Conservation (phyloP, 2,329 filamentous ascomycete genomes). For the Calonectria ilicicola region DNA sequence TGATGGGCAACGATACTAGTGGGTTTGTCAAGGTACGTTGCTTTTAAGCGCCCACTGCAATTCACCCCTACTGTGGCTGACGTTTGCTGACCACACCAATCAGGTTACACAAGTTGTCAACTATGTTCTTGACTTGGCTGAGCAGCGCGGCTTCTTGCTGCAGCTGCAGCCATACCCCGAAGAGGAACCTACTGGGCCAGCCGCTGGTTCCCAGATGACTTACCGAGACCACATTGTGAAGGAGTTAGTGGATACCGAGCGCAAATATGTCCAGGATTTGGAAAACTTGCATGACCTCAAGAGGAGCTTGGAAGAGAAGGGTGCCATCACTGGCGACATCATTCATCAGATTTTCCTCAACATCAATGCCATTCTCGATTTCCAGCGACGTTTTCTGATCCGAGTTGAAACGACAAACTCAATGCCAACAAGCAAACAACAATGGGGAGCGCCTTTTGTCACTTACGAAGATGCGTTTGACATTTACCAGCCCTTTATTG, state of each 20-base stretch:
- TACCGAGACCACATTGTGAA: slow-evolving; percentile 89
- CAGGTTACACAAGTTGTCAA: slow-evolving; percentile 91
- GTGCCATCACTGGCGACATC: slow-evolving; percentile 87
- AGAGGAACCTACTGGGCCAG: slow-evolving; percentile 58
- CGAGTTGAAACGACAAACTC: slow-evolving; percentile 96
- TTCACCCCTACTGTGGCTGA: neutral
- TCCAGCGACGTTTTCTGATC: slow-evolving; percentile 94
- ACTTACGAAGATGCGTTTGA: slow-evolving; percentile 88
- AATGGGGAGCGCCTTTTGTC: slow-evolving; percentile 95
- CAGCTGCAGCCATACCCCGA: slow-evolving; percentile 70
- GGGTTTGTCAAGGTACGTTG: slow-evolving; percentile 89
- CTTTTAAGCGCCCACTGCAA: neutral
- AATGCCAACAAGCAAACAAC: slow-evolving; percentile 79
- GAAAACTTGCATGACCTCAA: slow-evolving; percentile 95
- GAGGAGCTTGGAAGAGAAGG: slow-evolving; percentile 87
- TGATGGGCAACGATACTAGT: slow-evolving; percentile 94
- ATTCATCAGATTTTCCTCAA: slow-evolving; percentile 98
- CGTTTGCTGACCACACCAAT: neutral
- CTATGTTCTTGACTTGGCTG: slow-evolving; percentile 87
- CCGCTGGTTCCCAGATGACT: slow-evolving; percentile 74
- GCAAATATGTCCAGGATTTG: slow-evolving; percentile 97
- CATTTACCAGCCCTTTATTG: slow-evolving; percentile 97
- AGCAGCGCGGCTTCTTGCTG: slow-evolving; percentile 79
- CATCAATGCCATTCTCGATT: slow-evolving; percentile 93
- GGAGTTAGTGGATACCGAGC: slow-evolving; percentile 93